phyloP scores from a whole-genome alignment of 805 yeast genomes.

The Pichia gijzeniarum region DNA sequence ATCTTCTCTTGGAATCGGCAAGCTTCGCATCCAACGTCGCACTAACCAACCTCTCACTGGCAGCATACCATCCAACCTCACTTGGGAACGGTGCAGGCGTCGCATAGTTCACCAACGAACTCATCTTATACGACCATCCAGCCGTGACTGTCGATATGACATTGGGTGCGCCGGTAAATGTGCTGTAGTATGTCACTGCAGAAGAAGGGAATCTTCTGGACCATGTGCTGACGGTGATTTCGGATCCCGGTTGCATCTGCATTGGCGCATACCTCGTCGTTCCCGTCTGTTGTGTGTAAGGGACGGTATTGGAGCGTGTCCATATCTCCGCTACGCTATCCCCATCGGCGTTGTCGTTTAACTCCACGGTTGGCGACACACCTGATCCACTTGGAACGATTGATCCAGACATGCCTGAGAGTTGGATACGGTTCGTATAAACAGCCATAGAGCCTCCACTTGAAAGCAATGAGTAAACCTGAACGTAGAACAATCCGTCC shows the following conservation, averaged over 20 bases:
- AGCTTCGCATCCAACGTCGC: constrained; percentile 25
- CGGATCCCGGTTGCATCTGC: constrained; percentile 81
- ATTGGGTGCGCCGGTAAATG: constrained; percentile 39
- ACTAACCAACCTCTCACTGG: constrained; percentile 42
- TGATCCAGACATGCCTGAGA: constrained; percentile 70
- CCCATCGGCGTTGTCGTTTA: constrained; percentile 33
- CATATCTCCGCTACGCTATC: constrained; percentile 21
- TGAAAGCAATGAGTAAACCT: constrained; percentile 45
- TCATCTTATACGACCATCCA: constrained; percentile 70
- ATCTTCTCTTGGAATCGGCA: constrained; percentile 18
- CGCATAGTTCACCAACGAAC: constrained; percentile 63
- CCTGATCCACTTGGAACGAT: constrained; percentile 42
- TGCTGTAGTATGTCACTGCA: constrained; percentile 53
- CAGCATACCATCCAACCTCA: constrained; percentile 55
- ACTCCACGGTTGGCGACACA: constrained; percentile 38
- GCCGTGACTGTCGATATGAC: constrained; percentile 68
- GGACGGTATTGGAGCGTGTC: constrained; percentile 52
- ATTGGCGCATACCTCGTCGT: constrained; percentile 79
- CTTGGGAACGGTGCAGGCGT: constrained; percentile 65
- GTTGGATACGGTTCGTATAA: constrained; percentile 58
- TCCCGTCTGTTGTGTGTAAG: constrained; percentile 79
- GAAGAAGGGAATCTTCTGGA: constrained; percentile 61
- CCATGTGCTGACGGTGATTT: constrained; percentile 63
- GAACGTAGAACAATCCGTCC: constrained; percentile 68
- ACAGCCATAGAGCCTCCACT: constrained; percentile 51